Base-by-base conservation (phyloP, 106 monocot genomes). In the Posidonia australis region DNA sequence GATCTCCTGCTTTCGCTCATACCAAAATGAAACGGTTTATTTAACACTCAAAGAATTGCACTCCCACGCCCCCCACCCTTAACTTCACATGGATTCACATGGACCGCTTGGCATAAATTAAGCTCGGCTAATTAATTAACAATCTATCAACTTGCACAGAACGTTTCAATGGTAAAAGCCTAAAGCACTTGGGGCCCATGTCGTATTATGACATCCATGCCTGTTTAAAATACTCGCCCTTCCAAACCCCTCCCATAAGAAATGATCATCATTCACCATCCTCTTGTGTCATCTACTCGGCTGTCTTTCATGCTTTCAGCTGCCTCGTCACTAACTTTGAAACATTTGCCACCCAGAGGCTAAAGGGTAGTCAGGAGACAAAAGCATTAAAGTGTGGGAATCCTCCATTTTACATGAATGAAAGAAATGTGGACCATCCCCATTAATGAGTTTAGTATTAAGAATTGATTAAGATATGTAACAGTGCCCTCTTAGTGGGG, bases 311-410 rank as follows among this genome's bases (percentile, higher is more conserved):
- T 32, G 9, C 31, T 24, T 54, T 54, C 21, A 22, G 22, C 52
- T 52, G 52, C 53, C 53, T 58, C 29, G 16, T 58, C 58, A 27
- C 58, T 31, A 54, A 54, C 53, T 54, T 54, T 53, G 27, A 29
- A 30, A 30, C 27, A 29, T 31, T 58, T 58, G 58, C 58, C 13
- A 32, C n/a, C 11, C 13, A 25, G 56, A 56, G 10, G 25, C 56
- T 56, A 56, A 56, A 56, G 55, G 13, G 20, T 51, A 51, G 49
- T 20, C 49, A 56, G n/a, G 49, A 49, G 49, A 19, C 49, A 49
- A 49, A 49, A 49, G 49, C 49, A 49, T 19, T 10, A 1, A 45
- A 14, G 45, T 14, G 12, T 10, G 45, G 14, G 14, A 45, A 45
- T 45, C 9, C n/a, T 49, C 49, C 49, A 49, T 19, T 14, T 17